Percentiles rank a stretch among this genome's conserved stretches.
Conservation (phyloP, 176 grass and related monocot genomes). For the Calamus simplicifolius region DNA sequence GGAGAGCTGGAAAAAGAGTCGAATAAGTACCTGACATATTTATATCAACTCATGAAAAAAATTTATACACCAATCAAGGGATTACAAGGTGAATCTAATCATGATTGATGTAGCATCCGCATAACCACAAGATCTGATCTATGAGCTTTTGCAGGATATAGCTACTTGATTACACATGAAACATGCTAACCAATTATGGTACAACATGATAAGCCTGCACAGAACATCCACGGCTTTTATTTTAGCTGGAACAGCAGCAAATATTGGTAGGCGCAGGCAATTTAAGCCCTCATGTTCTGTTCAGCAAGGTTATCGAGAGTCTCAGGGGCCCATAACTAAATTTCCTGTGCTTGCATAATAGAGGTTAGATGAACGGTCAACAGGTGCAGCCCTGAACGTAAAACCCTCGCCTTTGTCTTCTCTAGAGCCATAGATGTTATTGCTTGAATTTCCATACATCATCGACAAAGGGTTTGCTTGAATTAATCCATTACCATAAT, state of each 20-base stretch:
- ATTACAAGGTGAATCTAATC: too few species aligned
- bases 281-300: too few species aligned
- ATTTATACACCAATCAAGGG: too few species aligned
- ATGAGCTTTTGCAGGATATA: too few species aligned
- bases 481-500: conserved; percentile 32
- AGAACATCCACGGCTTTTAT: not conserved
- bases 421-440: conserved; percentile 39
- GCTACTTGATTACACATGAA: too few species aligned
- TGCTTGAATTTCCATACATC: conserved; percentile 35
- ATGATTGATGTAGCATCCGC: too few species aligned
- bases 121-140: too few species aligned
- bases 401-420: conserved; percentile 59
- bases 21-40: too few species aligned
- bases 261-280: too few species aligned
- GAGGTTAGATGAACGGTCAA: conserved; percentile 70
- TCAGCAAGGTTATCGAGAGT: conserved; percentile 7
- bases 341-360: conserved; percentile 83
- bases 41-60: too few species aligned
- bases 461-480: conserved; percentile 32
- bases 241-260: not conserved
- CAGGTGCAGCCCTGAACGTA: conserved; percentile 66
- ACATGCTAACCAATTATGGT: not conserved
- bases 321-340: conserved; percentile 73
- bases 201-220: conserved; percentile 3
- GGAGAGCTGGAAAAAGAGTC: too few species aligned